Evolutionary conservation across 306 rosid genomes (phyloP).

Genomic region (Inga laurina): DNA sequence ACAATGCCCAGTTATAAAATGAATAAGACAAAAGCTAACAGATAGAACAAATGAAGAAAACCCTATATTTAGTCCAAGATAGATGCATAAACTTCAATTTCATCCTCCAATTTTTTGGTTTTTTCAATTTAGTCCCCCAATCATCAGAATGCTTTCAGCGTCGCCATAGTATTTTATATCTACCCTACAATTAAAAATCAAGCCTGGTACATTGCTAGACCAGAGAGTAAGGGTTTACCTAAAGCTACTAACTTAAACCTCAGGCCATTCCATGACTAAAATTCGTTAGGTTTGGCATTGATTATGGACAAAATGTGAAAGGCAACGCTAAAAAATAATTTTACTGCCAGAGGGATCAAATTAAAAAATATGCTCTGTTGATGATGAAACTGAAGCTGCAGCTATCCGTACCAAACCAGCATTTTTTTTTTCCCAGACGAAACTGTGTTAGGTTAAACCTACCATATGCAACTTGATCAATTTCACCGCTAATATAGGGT

Average conservation of each 20-base stretch:
- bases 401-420: neutral
- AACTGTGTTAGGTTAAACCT: neutral
- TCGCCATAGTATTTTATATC: neutral
- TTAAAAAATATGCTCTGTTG: neutral
- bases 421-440: neutral
- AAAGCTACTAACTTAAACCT: neutral
- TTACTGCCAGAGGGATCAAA: neutral
- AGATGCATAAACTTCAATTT: neutral
- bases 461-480: conserved; percentile 9
- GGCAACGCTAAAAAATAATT: neutral
- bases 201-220: neutral
- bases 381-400: neutral
- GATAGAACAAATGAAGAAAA: neutral
- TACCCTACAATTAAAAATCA: neutral
- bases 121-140: neutral
- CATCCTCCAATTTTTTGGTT: neutral
- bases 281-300: neutral
- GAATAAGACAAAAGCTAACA: neutral
- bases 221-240: neutral
- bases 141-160: neutral
- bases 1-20: conserved; percentile 28
- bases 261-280: neutral
- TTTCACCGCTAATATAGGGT: neutral
- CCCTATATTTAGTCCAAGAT: neutral
- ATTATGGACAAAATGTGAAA: neutral